phyloP scores from a whole-genome alignment of 2,329 filamentous ascomycete genomes.

The Ceratocystis eucalypticola region DNA sequence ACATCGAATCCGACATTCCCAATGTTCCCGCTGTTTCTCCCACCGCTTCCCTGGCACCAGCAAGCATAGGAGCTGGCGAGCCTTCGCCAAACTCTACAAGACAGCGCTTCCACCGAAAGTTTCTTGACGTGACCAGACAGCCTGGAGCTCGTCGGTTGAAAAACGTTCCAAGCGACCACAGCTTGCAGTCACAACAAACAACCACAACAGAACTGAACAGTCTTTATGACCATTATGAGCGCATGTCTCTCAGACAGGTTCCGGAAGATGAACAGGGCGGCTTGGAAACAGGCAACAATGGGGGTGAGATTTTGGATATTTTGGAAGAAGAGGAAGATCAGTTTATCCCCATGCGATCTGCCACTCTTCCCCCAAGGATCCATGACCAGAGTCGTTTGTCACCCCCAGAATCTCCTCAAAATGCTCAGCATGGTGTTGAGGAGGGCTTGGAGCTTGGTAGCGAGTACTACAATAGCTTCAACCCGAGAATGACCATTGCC shows the following conservation, averaged over 20 bases:
- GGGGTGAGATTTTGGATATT: constrained; percentile 10
- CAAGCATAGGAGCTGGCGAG: constrained; percentile 17
- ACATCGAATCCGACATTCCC: constrained; percentile 28
- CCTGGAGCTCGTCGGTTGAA: constrained; percentile 10
- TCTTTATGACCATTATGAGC: constrained; percentile 46
- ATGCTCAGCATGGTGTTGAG: constrained; percentile 12
- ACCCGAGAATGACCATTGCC: constrained; percentile 9
- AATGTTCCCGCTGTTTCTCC: constrained; percentile 30
- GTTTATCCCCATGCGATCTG: constrained; percentile 7
- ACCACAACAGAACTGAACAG: constrained; percentile 33
- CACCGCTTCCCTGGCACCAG: constrained; percentile 30
- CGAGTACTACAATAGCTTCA: constrained; percentile 15
- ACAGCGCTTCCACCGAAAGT: constrained; percentile 17
- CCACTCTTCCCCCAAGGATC: not conserved
- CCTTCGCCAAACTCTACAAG: constrained; percentile 12
- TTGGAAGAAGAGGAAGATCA: constrained; percentile 15
- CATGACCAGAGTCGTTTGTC: not conserved
- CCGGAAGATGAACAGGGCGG: constrained; percentile 24
- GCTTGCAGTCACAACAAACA: constrained; percentile 13
- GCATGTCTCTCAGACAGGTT: constrained; percentile 38
- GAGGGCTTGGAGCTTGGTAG: not conserved
- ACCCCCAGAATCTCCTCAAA: constrained; percentile 20
- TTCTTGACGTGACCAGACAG: constrained; percentile 11
- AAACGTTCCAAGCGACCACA: constrained; percentile 12
- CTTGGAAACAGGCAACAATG: constrained; percentile 11